Percentiles rank a stretch among this genome's conserved stretches.
Conservation (phyloP, 2,329 filamentous ascomycete genomes). For the Nemania diffusa region DNA sequence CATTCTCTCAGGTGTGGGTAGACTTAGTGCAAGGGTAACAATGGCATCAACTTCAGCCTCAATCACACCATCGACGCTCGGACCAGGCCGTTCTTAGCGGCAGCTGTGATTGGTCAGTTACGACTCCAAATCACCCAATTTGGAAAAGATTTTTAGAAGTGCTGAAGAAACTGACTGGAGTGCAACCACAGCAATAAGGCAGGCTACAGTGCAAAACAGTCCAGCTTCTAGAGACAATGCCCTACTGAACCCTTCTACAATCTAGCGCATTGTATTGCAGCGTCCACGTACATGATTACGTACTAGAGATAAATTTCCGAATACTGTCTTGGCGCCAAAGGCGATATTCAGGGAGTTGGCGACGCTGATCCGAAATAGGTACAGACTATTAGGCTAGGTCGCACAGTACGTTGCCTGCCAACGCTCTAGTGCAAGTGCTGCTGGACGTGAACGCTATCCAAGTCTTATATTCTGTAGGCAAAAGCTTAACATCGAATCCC, state of each 20-base stretch:
- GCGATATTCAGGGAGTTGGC: neutral
- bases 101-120: conserved; percentile 32
- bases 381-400: no score
- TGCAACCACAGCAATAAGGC: neutral
- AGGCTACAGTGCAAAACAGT: neutral
- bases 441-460: conserved; percentile 1
- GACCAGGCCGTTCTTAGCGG: conserved; percentile 2
- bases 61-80: conserved; percentile 43
- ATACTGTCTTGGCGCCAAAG: neutral
- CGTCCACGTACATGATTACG: conserved; percentile 1
- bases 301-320: neutral
- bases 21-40: conserved; percentile 10
- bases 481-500: neutral
- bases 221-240: neutral
- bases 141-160: conserved; percentile 24
- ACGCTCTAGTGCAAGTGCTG: neutral
- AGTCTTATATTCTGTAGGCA: neutral
- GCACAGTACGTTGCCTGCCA: conserved; percentile 6
- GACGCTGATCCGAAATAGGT: neutral
- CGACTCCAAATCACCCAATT: conserved; percentile 25
- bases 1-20: neutral
- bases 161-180: neutral
- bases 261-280: neutral
- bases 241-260: neutral
- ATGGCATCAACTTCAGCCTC: conserved; percentile 42